Conservation (phyloP, 768 basidiomycete genomes). For the Inosperma sp. region DNA sequence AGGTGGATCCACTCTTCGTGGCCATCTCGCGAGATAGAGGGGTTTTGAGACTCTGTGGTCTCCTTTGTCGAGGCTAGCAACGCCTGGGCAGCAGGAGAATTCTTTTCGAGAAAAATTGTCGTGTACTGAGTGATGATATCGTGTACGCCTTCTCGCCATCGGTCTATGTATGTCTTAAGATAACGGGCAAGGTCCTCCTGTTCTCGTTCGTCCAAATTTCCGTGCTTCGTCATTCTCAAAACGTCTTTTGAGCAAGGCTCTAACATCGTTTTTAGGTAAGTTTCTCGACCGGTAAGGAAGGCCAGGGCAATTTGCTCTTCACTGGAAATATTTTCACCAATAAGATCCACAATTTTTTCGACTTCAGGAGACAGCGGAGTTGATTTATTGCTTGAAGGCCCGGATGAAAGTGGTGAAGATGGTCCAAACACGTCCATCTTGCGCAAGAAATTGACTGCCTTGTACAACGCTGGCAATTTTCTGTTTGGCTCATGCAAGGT, state of each 20-base stretch:
- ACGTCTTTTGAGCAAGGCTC: constrained; percentile 49
- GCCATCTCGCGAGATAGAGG: constrained; percentile 12
- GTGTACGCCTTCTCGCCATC: constrained; percentile 89
- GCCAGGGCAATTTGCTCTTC: constrained; percentile 83
- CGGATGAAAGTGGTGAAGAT: constrained; percentile 26
- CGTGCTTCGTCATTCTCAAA: constrained; percentile 30
- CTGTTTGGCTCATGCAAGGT: constrained; percentile 76
- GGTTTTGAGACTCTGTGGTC: neutral
- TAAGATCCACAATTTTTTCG: constrained; percentile 21
- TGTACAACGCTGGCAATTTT: constrained; percentile 87
- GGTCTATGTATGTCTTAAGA: constrained; percentile 82
- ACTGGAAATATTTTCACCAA: constrained; percentile 33
- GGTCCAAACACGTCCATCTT: constrained; percentile 65
- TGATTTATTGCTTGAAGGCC: constrained; percentile 16
- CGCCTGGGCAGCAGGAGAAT: constrained; percentile 25
- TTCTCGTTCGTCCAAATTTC: constrained; percentile 51
- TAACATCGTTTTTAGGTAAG: constrained; percentile 55
- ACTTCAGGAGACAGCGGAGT: constrained; percentile 14
- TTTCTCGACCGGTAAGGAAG: constrained; percentile 67
- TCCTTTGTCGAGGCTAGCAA: constrained; percentile 11
- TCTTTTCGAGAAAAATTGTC: constrained; percentile 80
- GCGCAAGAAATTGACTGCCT: constrained; percentile 81
- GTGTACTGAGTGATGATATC: constrained; percentile 88
- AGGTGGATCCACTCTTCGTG: constrained; percentile 28
- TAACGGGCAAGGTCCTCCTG: constrained; percentile 71